Evolutionary conservation across 805 yeast genomes (phyloP).

Genomic region (Kodamaea neixiangensis): DNA sequence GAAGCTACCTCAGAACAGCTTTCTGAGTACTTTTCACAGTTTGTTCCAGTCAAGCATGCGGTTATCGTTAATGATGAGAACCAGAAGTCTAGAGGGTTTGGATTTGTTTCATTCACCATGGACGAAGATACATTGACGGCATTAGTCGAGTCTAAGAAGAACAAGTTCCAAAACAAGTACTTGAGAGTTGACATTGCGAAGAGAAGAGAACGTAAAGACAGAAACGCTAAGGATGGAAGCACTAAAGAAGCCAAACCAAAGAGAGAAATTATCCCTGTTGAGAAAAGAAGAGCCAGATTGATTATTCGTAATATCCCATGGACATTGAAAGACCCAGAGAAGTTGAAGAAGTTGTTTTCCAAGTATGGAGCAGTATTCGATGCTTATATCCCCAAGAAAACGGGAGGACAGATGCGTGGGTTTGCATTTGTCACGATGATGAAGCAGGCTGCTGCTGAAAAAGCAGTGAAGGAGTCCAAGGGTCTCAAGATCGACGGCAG

Average conservation of each 20-base stretch:
- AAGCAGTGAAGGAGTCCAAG: slow-evolving; percentile 72
- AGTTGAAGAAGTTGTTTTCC: slow-evolving; percentile 66
- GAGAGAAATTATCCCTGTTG: slow-evolving; percentile 41
- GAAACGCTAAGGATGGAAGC: slow-evolving; percentile 8
- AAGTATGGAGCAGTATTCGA: slow-evolving; percentile 86
- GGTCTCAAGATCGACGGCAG: slow-evolving; percentile 86
- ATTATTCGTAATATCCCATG: slow-evolving; percentile 94
- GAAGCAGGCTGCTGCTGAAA: slow-evolving; percentile 71
- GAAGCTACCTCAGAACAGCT: slow-evolving; percentile 81
- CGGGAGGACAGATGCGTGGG: slow-evolving; percentile 88
- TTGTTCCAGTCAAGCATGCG: slow-evolving; percentile 95
- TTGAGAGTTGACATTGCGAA: slow-evolving; percentile 86
- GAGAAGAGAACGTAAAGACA: slow-evolving; percentile 75
- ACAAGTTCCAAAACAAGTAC: slow-evolving; percentile 63
- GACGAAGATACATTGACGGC: slow-evolving; percentile 86
- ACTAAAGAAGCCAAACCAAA: slow-evolving; percentile 7
- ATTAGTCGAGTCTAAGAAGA: slow-evolving; percentile 61
- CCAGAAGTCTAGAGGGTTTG: slow-evolving; percentile 86
- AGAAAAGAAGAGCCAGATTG: slow-evolving; percentile 81
- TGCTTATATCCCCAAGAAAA: slow-evolving; percentile 84
- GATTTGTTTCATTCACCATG: slow-evolving; percentile 85
- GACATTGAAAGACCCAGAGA: slow-evolving; percentile 82
- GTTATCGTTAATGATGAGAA: slow-evolving; percentile 80
- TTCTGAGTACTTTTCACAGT: slow-evolving; percentile 82
- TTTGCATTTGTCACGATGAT: slow-evolving; percentile 94